phyloP scores from a whole-genome alignment of 805 yeast species.

The Yarrowia sp. region DNA sequence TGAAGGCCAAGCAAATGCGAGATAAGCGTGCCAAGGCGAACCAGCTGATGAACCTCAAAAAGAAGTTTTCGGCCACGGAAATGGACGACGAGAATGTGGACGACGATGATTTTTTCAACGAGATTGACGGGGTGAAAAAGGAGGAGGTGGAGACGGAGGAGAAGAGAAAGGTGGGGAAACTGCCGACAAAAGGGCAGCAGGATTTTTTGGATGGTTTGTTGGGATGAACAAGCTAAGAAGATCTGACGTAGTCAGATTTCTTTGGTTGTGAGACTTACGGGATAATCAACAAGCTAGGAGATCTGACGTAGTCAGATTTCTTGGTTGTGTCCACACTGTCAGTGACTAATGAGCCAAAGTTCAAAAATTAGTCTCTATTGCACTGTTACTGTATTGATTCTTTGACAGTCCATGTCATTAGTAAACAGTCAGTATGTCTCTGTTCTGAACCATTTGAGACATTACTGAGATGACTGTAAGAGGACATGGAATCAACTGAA shows the following conservation, averaged over 20 bases:
- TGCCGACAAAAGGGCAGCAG: conserved; percentile 25
- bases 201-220: conserved; percentile 27
- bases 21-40: conserved; percentile 8
- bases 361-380: too few relatives aligned
- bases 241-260: not conserved
- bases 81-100: conserved; percentile 41
- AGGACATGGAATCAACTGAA: too few relatives aligned
- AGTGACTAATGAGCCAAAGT: too few relatives aligned
- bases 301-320: too few relatives aligned
- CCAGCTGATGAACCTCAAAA: conserved; percentile 19
- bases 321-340: too few relatives aligned
- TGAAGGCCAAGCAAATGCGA: conserved; percentile 18
- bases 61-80: conserved; percentile 21
- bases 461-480: too few relatives aligned
- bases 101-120: conserved; percentile 44
- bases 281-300: too few relatives aligned
- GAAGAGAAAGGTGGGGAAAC: not conserved
- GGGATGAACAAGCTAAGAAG: not conserved
- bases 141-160: not conserved
- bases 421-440: too few relatives aligned
- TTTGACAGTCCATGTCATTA: too few relatives aligned
- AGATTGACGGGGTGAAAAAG: conserved; percentile 40
- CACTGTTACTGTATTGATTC: too few relatives aligned
- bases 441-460: too few relatives aligned
- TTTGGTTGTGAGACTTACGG: not conserved